Percentiles rank a stretch among this genome's conserved stretches.
These are phyloP conservation scores for Jamesozyma piceae DNA, from an alignment of 805 yeast genomes.

Conservation along the genomic window DNA sequence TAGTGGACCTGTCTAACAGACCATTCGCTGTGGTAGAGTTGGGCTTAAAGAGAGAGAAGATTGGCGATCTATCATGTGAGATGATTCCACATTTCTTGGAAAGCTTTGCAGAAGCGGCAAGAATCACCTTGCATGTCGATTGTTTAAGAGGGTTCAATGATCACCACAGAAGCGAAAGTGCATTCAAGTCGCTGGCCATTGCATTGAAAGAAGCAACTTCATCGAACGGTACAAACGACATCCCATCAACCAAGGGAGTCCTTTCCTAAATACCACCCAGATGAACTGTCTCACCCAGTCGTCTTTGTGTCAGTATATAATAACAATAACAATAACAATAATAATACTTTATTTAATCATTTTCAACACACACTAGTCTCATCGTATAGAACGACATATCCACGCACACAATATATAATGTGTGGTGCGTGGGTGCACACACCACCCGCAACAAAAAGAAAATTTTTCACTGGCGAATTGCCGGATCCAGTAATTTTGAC, in stretches of 20 bases:
- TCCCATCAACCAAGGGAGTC: constrained; percentile 96
- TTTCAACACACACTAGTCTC: too few relatives aligned
- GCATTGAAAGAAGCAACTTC: constrained; percentile 83
- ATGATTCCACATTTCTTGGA: constrained; percentile 97
- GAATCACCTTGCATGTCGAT: constrained; percentile 87
- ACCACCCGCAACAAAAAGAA: too few relatives aligned
- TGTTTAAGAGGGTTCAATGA: constrained; percentile 89
- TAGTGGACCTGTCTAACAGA: constrained; percentile 88
- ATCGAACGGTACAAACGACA: constrained; percentile 76
- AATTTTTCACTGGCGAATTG: too few relatives aligned
- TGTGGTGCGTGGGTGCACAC: too few relatives aligned
- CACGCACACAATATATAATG: too few relatives aligned
- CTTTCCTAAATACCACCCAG: too few relatives aligned
- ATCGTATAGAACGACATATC: too few relatives aligned
- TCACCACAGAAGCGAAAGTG: constrained; percentile 93
- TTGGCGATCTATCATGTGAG: constrained; percentile 87
- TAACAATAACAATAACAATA: too few relatives aligned
- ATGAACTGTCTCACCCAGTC: too few relatives aligned
- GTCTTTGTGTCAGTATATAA: too few relatives aligned
- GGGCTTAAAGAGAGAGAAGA: constrained; percentile 83
- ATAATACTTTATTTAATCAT: too few relatives aligned
- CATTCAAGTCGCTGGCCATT: constrained; percentile 90
- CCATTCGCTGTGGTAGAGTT: constrained; percentile 86
- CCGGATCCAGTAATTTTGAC: too few relatives aligned
- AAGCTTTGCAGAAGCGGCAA: constrained; percentile 88